phyloP scores from a whole-genome alignment of 1,139 yeast genomes.

The Sugiyamaella pinicola region DNA sequence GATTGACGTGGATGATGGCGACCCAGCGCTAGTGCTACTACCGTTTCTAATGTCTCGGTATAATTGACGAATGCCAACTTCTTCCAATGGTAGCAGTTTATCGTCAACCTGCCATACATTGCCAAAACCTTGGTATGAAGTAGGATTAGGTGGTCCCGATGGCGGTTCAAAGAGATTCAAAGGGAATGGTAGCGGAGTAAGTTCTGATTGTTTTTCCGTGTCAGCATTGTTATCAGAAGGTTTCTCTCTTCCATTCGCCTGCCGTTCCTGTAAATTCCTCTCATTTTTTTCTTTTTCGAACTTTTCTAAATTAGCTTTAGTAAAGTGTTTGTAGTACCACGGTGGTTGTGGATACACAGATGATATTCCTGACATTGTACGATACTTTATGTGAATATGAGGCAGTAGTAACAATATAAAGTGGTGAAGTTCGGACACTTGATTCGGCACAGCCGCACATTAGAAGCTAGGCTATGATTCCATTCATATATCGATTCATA shows the following conservation, averaged over 20 bases:
- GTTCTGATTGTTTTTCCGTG: too few relatives aligned
- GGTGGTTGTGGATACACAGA: slow-evolving; percentile 90
- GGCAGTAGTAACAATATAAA: not conserved
- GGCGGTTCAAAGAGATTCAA: slow-evolving; percentile 68
- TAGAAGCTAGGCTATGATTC: too few relatives aligned
- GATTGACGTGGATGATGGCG: slow-evolving; percentile 9
- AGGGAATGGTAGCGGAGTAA: slow-evolving; percentile 28
- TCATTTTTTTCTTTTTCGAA: slow-evolving; percentile 32
- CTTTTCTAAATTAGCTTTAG: slow-evolving; percentile 56
- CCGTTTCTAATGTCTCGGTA: slow-evolving; percentile 46
- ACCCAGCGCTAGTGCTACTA: slow-evolving; percentile 30
- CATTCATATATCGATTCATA: too few relatives aligned
- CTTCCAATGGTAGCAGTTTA: slow-evolving; percentile 64
- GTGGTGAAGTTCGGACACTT: not conserved
- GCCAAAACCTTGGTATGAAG: slow-evolving; percentile 77
- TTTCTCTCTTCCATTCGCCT: not conserved
- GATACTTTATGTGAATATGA: not conserved
- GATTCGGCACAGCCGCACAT: not conserved
- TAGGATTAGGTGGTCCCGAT: slow-evolving; percentile 51
- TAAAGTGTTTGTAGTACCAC: slow-evolving; percentile 67
- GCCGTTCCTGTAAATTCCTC: not conserved
- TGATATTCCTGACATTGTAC: slow-evolving; percentile 40
- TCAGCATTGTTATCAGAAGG: too few relatives aligned
- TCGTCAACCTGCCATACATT: slow-evolving; percentile 78
- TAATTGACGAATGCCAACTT: slow-evolving; percentile 68